phyloP scores from a whole-genome alignment of 768 basidiomycete species.

The Mycena sanguinolenta region DNA sequence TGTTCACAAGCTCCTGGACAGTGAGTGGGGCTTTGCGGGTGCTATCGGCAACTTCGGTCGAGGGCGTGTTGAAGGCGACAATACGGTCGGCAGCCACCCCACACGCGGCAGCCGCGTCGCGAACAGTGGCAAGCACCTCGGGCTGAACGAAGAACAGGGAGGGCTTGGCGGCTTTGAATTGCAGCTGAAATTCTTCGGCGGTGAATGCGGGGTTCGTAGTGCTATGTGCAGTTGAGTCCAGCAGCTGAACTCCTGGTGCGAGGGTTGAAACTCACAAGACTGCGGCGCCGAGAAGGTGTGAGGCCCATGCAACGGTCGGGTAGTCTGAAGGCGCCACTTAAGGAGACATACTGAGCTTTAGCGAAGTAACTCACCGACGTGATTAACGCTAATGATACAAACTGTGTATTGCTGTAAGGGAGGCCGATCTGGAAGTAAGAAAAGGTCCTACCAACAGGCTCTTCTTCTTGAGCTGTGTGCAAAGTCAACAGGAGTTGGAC shows the following conservation, averaged over 20 bases:
- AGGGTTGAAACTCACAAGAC: conserved; percentile 45
- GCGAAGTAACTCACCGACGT: not conserved
- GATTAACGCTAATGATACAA: conserved; percentile 10
- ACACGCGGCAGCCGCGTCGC: conserved; percentile 5
- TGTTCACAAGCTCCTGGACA: conserved; percentile 41
- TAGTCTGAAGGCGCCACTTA: conserved; percentile 44
- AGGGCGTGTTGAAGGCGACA: conserved; percentile 24
- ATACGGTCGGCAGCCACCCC: conserved; percentile 45
- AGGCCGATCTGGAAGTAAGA: not conserved
- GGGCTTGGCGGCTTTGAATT: conserved; percentile 49
- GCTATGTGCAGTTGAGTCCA: conserved; percentile 43
- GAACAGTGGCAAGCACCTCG: conserved; percentile 42
- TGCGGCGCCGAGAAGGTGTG: conserved; percentile 53
- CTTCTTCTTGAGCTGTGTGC: not conserved
- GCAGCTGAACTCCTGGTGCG: not conserved
- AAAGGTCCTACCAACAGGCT: conserved; percentile 1
- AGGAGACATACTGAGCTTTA: not conserved
- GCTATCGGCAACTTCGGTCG: not conserved
- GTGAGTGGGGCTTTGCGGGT: not conserved
- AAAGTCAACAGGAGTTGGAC: not conserved
- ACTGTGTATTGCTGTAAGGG: not conserved
- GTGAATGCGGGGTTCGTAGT: conserved; percentile 58
- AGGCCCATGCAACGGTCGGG: conserved; percentile 51
- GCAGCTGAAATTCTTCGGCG: conserved; percentile 54
- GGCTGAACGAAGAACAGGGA: conserved; percentile 49